phyloP scores from a whole-genome alignment of 176 grass and related monocot genomes.

The Zea luxurians region DNA sequence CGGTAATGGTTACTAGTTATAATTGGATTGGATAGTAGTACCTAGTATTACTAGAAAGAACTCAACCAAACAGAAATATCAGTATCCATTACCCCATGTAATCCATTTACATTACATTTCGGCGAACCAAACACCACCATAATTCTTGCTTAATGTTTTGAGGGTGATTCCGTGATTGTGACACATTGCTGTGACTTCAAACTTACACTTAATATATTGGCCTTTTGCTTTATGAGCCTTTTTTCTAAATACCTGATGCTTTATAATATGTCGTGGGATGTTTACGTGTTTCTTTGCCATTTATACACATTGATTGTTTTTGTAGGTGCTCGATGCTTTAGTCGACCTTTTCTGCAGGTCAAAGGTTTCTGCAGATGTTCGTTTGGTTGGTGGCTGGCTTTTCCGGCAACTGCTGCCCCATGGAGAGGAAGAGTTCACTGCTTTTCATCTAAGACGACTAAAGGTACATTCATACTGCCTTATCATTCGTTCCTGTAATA shows the following conservation, averaged over 20 bases:
- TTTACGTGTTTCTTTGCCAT: conserved; percentile 29
- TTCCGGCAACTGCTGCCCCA: conserved; percentile 90
- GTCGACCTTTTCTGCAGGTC: conserved; percentile 83
- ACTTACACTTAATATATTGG: not conserved
- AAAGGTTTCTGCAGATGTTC: conserved; percentile 78
- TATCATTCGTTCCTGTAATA: conserved; percentile 21
- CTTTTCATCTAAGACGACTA: conserved; percentile 66
- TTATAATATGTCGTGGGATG: conserved; percentile 1
- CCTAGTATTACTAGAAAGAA: too few relatives aligned
- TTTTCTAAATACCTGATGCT: conserved; percentile 1
- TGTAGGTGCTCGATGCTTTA: conserved; percentile 95
- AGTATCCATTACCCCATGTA: too few relatives aligned
- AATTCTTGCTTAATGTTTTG: too few relatives aligned
- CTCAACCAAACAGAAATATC: too few relatives aligned
- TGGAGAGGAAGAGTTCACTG: conserved; percentile 79
- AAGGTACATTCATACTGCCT: conserved; percentile 47
- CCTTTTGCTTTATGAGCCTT: not conserved
- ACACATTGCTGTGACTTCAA: conserved; percentile 17
- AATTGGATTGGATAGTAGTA: too few relatives aligned
- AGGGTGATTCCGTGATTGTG: conserved; percentile 30
- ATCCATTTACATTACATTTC: too few relatives aligned
- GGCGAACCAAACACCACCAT: too few relatives aligned
- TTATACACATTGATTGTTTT: conserved; percentile 41
- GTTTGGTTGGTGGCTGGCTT: conserved; percentile 93
- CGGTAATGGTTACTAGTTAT: too few relatives aligned